Percentiles rank a stretch among this genome's conserved stretches.
phyloP scores from a whole-genome alignment of 257 asterid genomes.

The Solanum dulcamara region DNA sequence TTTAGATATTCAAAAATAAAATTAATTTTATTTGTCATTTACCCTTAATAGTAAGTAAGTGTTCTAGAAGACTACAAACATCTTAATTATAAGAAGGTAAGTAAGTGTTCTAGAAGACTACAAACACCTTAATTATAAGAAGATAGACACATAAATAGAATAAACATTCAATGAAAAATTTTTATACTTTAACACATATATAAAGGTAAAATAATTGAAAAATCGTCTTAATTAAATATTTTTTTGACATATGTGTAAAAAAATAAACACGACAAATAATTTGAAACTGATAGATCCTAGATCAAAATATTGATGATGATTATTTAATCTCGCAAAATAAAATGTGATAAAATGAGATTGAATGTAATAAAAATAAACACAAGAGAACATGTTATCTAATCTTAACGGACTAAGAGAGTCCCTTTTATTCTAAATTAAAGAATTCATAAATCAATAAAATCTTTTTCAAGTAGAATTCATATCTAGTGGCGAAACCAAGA shows the following conservation, averaged over 20 bases:
- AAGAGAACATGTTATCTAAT: not conserved
- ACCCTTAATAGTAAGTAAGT: too few species aligned
- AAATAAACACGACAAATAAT: not conserved
- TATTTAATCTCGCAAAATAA: not conserved
- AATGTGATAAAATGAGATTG: not conserved
- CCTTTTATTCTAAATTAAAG: not conserved
- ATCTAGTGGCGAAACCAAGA: rapidly evolving
- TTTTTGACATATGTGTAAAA: not conserved
- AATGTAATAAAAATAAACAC: not conserved
- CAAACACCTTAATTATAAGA: too few species aligned
- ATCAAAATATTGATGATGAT: not conserved
- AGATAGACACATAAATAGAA: too few species aligned
- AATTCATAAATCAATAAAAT: not conserved
- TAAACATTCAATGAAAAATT: too few species aligned
- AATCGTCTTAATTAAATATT: not conserved
- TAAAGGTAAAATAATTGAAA: not conserved
- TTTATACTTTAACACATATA: not conserved
- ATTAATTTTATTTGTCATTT: too few species aligned
- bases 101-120: too few species aligned
- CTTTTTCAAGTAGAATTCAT: rapidly evolving
- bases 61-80: too few species aligned
- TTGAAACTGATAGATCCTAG: not conserved
- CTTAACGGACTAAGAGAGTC: not conserved
- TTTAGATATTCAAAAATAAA: too few species aligned
- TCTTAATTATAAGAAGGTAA: too few species aligned